These are phyloP conservation scores for Sorghum bicolor DNA, from an alignment of 176 grass and related monocot species.

Conservation along the genomic window DNA sequence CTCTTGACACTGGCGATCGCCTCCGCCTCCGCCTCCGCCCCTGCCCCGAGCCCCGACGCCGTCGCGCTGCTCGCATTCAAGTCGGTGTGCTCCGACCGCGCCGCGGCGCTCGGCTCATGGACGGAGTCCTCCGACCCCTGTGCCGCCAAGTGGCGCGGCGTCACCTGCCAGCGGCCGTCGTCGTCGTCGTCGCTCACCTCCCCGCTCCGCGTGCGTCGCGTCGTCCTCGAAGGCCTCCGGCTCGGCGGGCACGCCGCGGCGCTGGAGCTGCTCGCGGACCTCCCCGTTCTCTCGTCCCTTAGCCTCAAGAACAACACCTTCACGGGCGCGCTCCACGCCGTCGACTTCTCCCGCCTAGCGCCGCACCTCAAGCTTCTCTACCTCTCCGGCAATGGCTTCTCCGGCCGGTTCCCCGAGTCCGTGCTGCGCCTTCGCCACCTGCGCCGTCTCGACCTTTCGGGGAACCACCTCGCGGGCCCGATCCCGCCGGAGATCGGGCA, in stretches of 20 bases:
- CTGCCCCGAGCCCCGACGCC: constrained; percentile 36
- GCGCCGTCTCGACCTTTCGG: constrained; percentile 67
- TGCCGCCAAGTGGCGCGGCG: constrained; percentile 55
- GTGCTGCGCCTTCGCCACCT: constrained; percentile 74
- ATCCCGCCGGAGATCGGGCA: constrained; percentile 67
- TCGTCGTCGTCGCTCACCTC: not conserved
- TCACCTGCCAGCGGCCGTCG: constrained; percentile 35
- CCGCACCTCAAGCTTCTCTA: constrained; percentile 89
- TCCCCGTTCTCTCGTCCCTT: constrained; percentile 59
- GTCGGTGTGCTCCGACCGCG: constrained; percentile 40
- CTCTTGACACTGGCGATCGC: constrained; percentile 31
- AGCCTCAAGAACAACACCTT: constrained; percentile 91
- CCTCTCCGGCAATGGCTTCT: constrained; percentile 81
- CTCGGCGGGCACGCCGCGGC: constrained; percentile 47
- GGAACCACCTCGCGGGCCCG: constrained; percentile 43
- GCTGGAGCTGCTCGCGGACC: constrained; percentile 43
- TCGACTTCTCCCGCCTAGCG: constrained; percentile 53
- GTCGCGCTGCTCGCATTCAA: constrained; percentile 66
- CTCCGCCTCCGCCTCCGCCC: not conserved
- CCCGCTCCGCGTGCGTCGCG: constrained; percentile 38
- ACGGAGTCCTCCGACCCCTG: constrained; percentile 50
- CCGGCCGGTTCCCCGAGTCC: constrained; percentile 56
- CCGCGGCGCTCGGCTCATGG: constrained; percentile 57
- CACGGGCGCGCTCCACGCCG: constrained; percentile 34
- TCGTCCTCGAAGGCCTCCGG: constrained; percentile 67